Evolutionary conservation across 305 asterid genomes (phyloP).

Genomic region (Solanum aculeatissimum): DNA sequence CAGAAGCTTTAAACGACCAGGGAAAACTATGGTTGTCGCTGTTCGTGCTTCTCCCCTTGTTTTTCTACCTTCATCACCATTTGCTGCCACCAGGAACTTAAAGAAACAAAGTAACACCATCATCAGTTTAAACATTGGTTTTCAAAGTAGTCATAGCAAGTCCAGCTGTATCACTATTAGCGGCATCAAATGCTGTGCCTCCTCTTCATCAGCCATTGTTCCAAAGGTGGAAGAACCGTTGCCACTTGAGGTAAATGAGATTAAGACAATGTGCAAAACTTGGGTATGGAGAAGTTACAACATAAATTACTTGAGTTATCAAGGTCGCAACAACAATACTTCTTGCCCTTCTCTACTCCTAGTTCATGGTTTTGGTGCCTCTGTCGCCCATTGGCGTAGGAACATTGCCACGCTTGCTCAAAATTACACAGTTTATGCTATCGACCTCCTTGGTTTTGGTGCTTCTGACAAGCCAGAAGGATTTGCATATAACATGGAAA

Average conservation of each 20-base stretch:
- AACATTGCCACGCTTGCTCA: slow-evolving; percentile 61
- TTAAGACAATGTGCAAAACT: slow-evolving; percentile 41
- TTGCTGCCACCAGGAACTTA: neutral
- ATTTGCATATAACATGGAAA: slow-evolving; percentile 66
- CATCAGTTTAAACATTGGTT: neutral
- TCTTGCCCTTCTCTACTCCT: slow-evolving; percentile 53
- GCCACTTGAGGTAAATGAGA: slow-evolving; percentile 49
- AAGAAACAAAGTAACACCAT: neutral
- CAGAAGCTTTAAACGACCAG: neutral
- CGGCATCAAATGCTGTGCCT: neutral
- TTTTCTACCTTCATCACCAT: neutral
- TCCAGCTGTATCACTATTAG: neutral
- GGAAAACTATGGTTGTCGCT: neutral
- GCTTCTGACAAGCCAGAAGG: slow-evolving; percentile 89
- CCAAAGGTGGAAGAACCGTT: slow-evolving; percentile 14
- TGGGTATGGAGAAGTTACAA: slow-evolving; percentile 75
- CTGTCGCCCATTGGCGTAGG: slow-evolving; percentile 93
- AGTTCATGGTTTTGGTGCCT: slow-evolving; percentile 94
- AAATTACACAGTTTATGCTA: slow-evolving; percentile 52
- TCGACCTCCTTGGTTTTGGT: slow-evolving; percentile 95
- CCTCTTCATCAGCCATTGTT: neutral
- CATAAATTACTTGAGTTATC: slow-evolving; percentile 59
- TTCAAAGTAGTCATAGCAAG: neutral
- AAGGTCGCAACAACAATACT: slow-evolving; percentile 5
- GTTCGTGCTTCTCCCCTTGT: neutral